Conservation (phyloP, 331 rosid genomes). For the Acacia pycnantha region DNA sequence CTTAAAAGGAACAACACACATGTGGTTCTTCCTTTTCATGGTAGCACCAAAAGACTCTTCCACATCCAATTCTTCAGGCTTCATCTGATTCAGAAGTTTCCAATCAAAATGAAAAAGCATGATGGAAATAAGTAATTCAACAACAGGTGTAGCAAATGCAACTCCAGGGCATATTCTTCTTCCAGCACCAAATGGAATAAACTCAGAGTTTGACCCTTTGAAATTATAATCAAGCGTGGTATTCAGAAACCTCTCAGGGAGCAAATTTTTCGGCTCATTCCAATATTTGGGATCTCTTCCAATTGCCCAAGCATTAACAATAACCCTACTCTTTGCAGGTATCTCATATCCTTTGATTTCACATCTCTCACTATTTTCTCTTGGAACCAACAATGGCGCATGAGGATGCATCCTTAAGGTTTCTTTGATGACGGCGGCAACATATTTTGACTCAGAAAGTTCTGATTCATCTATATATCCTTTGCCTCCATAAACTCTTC, state of each 20-base stretch:
- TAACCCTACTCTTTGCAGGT: not conserved
- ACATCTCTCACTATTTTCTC: not conserved
- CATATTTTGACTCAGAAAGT: not conserved
- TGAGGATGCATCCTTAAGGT: not conserved
- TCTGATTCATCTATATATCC: not conserved
- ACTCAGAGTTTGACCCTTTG: not conserved
- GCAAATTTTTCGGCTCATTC: not conserved
- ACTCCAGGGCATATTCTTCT: slow-evolving; percentile 14
- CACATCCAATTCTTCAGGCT: not conserved
- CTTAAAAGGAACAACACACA: not conserved
- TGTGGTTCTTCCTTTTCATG: not conserved
- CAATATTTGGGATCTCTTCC: not conserved
- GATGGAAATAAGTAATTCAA: not conserved
- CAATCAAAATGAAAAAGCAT: not conserved
- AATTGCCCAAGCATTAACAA: not conserved
- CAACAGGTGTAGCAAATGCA: not conserved
- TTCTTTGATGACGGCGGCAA: not conserved
- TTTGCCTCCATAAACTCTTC: not conserved
- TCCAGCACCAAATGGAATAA: slow-evolving; percentile 14
- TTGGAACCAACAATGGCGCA: not conserved
- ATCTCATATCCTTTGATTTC: not conserved
- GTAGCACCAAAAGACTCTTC: not conserved
- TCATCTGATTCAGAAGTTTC: not conserved
- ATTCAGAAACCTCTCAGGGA: not conserved
- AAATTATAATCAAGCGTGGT: not conserved